Conservation (phyloP, 2,329 filamentous ascomycete genomes). For the Neocatenulostroma microsporum region DNA sequence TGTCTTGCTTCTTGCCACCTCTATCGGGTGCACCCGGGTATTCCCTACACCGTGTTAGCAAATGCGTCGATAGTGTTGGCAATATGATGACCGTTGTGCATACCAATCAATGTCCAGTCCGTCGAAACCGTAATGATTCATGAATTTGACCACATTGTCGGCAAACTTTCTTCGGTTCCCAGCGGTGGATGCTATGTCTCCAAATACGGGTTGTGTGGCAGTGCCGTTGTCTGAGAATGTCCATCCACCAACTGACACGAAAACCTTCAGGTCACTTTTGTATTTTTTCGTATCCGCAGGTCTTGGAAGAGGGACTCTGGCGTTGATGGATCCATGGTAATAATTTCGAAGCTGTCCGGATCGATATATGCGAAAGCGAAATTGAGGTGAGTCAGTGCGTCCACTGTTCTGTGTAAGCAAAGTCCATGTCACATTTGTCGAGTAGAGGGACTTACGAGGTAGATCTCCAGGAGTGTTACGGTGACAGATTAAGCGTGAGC, state of each 20-base stretch:
- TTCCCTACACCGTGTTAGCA: no score
- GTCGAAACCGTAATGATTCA: conserved; percentile 11
- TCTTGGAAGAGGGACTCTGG: no score
- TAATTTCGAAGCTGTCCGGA: no score
- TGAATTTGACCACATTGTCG: conserved; percentile 6
- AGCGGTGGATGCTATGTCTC: conserved; percentile 23
- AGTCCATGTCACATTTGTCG: no score
- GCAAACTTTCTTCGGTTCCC: conserved; percentile 5
- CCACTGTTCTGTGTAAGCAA: no score
- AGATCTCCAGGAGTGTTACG: no score
- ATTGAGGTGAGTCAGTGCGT: no score
- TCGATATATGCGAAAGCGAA: no score
- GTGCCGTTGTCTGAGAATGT: conserved; percentile 22
- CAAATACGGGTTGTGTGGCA: conserved; percentile 18
- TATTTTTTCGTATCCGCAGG: conserved; percentile 4
- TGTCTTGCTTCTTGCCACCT: neutral
- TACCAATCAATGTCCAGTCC: conserved; percentile 17
- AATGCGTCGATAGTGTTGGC: no score
- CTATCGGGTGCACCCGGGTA: neutral
- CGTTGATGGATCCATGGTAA: no score
- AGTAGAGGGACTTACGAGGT: no score
- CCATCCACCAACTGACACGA: neutral
- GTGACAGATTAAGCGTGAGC: conserved; percentile 5
- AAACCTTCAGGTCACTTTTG: neutral
- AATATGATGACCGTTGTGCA: no score